Conservation (phyloP, 192 early-diverging fungal species). For the Podila epicladia region DNA sequence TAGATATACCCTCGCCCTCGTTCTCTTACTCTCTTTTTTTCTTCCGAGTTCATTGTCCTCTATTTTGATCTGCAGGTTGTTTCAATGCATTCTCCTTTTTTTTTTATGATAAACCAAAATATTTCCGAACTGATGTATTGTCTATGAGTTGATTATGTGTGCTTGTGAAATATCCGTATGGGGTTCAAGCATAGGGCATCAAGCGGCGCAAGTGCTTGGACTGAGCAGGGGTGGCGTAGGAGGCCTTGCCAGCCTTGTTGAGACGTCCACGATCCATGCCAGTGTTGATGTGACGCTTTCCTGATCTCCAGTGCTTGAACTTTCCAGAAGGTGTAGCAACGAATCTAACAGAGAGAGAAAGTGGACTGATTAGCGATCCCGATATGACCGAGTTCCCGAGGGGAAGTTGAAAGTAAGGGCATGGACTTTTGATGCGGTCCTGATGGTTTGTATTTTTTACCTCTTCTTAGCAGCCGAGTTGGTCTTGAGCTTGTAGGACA, state of each 20-base stretch:
- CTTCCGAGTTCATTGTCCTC: neutral
- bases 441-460: conserved; percentile 5
- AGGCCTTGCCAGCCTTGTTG: conserved; percentile 43
- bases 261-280: conserved; percentile 52
- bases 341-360: conserved; percentile 17
- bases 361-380: neutral
- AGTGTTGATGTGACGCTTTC: conserved; percentile 53
- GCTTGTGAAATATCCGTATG: neutral
- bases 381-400: neutral
- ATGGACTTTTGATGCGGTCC: neutral
- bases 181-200: conserved; percentile 47
- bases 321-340: conserved; percentile 51
- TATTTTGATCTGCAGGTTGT: neutral
- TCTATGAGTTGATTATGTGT: neutral
- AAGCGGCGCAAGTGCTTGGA: conserved; percentile 49
- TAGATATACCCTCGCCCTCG: neutral
- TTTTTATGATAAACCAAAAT: neutral
- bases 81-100: neutral
- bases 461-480: conserved; percentile 52
- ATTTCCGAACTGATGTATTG: neutral
- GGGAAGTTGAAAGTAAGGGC: neutral
- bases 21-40: neutral
- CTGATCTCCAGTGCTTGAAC: conserved; percentile 53
- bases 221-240: conserved; percentile 34
- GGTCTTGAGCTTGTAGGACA: conserved; percentile 52